phyloP scores from a whole-genome alignment of 2,329 filamentous ascomycete species.

The Arthrobotrys iridis region DNA sequence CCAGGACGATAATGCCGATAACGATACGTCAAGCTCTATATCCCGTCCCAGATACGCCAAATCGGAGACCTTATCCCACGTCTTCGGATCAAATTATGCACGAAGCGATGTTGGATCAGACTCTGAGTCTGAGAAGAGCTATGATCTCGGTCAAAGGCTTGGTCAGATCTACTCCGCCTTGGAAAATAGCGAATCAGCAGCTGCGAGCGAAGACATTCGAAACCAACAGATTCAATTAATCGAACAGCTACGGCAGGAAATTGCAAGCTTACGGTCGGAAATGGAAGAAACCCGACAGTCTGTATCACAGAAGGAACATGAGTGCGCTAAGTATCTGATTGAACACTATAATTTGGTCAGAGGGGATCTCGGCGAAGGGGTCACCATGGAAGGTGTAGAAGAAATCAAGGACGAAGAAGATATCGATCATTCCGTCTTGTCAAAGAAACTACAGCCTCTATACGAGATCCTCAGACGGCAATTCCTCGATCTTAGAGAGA shows the following conservation, averaged over 20 bases:
- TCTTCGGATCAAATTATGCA: conserved; percentile 22
- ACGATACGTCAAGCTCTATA: background rate
- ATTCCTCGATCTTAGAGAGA: conserved; percentile 35
- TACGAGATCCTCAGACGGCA: conserved; percentile 47
- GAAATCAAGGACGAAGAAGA: conserved; percentile 26
- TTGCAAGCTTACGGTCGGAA: conserved; percentile 37
- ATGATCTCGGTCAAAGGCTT: conserved; percentile 33
- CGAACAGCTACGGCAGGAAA: conserved; percentile 42
- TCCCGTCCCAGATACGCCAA: conserved; percentile 45
- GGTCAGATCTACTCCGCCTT: conserved; percentile 31
- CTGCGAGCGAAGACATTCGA: conserved; percentile 25
- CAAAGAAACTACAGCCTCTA: conserved; percentile 38
- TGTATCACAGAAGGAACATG: conserved; percentile 41
- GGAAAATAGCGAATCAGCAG: conserved; percentile 27
- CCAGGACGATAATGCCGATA: conserved; percentile 28
- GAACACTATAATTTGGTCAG: conserved; percentile 37
- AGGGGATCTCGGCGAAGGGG: conserved; percentile 26
- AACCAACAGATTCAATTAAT: conserved; percentile 44
- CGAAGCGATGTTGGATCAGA: conserved; percentile 47
- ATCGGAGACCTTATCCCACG: conserved; percentile 34
- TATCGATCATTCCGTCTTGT: conserved; percentile 36
- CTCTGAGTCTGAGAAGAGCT: conserved; percentile 34
- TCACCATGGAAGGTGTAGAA: background rate
- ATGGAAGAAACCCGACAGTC: conserved; percentile 41
- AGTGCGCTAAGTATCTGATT: conserved; percentile 47